These are phyloP conservation scores for Chlamydomonas eustigma DNA, from an alignment of 139 green algal species.

Conservation along the genomic window DNA sequence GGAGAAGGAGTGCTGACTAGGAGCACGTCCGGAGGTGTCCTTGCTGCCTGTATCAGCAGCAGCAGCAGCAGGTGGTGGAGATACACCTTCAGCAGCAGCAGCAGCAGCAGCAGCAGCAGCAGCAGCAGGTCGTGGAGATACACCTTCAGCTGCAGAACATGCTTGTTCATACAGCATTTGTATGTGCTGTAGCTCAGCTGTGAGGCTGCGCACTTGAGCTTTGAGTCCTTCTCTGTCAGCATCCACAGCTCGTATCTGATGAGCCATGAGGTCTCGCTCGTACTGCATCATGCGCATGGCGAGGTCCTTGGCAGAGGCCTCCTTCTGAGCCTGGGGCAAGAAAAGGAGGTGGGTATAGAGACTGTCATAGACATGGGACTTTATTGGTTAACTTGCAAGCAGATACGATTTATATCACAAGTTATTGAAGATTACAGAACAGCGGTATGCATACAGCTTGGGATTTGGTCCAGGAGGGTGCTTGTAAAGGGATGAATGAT, in stretches of 20 bases:
- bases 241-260: not conserved
- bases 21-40: no score
- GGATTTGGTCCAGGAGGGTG: not conserved
- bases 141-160: not conserved
- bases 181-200: not conserved
- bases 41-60: no score
- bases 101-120: no score
- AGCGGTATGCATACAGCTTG: not conserved
- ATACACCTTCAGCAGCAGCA: not conserved
- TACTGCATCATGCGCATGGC: not conserved
- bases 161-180: not conserved
- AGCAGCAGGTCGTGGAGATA: not conserved
- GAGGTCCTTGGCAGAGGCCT: not conserved
- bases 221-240: not conserved
- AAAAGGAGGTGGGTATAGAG: not conserved
- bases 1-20: no score
- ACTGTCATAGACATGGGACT: not conserved
- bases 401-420: not conserved
- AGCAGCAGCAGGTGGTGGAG: not conserved
- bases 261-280: not conserved
- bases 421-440: not conserved
- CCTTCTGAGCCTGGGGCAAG: not conserved
- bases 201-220: not conserved
- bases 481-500: not conserved
- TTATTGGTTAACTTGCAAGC: not conserved